Percentiles rank a stretch among this genome's conserved stretches.
These are phyloP conservation scores for Mortierella sp. DNA, from an alignment of 371 early-diverging fungal genomes.

Conservation along the genomic window DNA sequence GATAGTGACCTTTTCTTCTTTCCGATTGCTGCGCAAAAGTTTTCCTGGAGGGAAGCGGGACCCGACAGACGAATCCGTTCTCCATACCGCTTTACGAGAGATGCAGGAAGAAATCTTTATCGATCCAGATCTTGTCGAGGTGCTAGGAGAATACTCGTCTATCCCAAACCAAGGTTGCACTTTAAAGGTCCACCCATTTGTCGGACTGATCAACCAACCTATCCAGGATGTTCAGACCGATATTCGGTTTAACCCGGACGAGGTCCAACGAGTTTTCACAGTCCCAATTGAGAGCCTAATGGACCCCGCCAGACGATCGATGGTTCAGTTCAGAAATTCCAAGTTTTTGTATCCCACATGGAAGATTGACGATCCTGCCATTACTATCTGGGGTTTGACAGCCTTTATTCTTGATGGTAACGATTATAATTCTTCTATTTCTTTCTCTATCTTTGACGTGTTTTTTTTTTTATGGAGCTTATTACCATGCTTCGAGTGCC, in stretches of 20 bases:
- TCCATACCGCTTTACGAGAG: conserved; percentile 84
- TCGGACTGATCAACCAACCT: conserved; percentile 68
- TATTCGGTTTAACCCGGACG: conserved; percentile 68
- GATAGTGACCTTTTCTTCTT: conserved; percentile 36
- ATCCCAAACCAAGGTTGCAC: conserved; percentile 73
- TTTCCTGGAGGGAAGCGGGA: conserved; percentile 87
- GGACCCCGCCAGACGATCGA: conserved; percentile 54
- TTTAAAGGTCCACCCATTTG: conserved; percentile 78
- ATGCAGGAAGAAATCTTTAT: conserved; percentile 88
- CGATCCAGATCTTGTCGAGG: conserved; percentile 55
- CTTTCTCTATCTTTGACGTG: not conserved
- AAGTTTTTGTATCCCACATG: conserved; percentile 71
- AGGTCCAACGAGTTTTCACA: conserved; percentile 79
- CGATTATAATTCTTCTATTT: not conserved
- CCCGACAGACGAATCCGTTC: conserved; percentile 61
- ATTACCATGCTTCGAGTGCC: no score
- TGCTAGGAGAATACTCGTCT: conserved; percentile 74
- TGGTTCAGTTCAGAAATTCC: conserved; percentile 70
- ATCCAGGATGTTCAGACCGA: conserved; percentile 43
- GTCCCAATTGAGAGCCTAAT: conserved; percentile 75
- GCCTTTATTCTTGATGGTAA: conserved; percentile 79
- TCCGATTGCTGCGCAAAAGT: conserved; percentile 4
- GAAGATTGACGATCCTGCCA: conserved; percentile 62
- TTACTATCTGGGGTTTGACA: conserved; percentile 87
- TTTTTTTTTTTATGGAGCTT: no score